Evolutionary conservation across 495 filamentous ascomycete genomes (phyloP).

Genomic region (Cercophora scortea): DNA sequence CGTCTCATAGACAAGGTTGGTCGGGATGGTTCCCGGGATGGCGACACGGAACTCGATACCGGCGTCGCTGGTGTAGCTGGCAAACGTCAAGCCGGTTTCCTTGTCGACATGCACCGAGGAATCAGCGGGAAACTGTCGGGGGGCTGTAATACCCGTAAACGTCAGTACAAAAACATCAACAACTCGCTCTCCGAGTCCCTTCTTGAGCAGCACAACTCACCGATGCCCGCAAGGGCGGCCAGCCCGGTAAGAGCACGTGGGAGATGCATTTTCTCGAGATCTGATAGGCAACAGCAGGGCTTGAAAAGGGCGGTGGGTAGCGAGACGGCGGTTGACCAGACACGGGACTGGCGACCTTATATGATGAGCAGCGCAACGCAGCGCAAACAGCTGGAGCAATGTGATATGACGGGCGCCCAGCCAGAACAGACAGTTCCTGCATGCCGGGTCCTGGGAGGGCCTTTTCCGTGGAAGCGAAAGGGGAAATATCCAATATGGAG

Average conservation of each 20-base stretch:
- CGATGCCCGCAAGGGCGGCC: conserved; percentile 16
- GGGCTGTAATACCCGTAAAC: conserved; percentile 1
- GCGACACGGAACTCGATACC: conserved; percentile 33
- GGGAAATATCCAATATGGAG: conserved; percentile 10
- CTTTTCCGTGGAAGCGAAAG: conserved; percentile 15
- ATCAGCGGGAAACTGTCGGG: conserved; percentile 26
- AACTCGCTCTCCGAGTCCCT: too few species aligned
- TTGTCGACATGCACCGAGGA: conserved; percentile 25
- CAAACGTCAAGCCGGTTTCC: conserved; percentile 34
- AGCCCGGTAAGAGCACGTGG: conserved; percentile 5
- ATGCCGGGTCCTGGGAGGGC: conserved; percentile 1
- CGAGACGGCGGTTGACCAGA: background rate
- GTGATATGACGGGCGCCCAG: conserved; percentile 1
- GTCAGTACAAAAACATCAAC: too few species aligned
- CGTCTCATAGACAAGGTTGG: conserved; percentile 28
- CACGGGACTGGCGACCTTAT: conserved; percentile 6
- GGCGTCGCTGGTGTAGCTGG: conserved; percentile 29
- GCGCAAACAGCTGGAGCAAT: background rate
- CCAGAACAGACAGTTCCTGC: background rate
- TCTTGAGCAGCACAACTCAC: conserved; percentile 4
- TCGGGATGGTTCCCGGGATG: conserved; percentile 25
- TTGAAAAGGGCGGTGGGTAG: background rate
- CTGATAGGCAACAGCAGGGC: background rate
- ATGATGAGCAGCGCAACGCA: background rate
- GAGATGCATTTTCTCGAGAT: conserved; percentile 13